Conservation (phyloP, 2,329 filamentous ascomycete species). For the Whalleya microplaca region DNA sequence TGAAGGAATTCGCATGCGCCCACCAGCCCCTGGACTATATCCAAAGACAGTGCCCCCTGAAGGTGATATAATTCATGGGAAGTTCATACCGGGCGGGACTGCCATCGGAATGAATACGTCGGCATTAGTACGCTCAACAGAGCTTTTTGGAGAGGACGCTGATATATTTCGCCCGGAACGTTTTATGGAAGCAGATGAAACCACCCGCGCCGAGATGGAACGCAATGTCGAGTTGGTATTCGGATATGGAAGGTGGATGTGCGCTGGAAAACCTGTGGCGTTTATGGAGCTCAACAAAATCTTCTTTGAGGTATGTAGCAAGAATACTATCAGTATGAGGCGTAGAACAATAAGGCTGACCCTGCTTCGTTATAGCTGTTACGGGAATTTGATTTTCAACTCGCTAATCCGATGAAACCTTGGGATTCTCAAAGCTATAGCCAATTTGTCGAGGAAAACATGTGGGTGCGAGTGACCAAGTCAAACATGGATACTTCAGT, state of each 20-base stretch:
- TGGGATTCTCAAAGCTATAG: slow-evolving; percentile 30
- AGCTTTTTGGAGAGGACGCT: slow-evolving; percentile 42
- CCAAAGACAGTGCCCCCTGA: slow-evolving; percentile 32
- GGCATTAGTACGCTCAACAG: slow-evolving; percentile 38
- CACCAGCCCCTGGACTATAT: slow-evolving; percentile 37
- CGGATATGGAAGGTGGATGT: slow-evolving; percentile 44
- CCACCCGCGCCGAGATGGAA: slow-evolving; percentile 38
- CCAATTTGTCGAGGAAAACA: slow-evolving; percentile 35
- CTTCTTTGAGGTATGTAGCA: slow-evolving; percentile 43
- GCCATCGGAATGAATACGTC: slow-evolving; percentile 42
- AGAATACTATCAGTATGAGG: neutral
- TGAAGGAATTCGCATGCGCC: slow-evolving; percentile 43
- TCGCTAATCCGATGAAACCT: slow-evolving; percentile 30
- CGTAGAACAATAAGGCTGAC: neutral
- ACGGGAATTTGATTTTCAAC: slow-evolving; percentile 37
- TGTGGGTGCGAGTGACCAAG: slow-evolving; percentile 35
- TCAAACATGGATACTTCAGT: neutral
- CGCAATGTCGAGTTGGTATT: slow-evolving; percentile 44
- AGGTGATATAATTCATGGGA: slow-evolving; percentile 34
- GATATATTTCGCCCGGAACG: slow-evolving; percentile 48
- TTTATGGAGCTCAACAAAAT: slow-evolving; percentile 48
- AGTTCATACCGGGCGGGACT: slow-evolving; percentile 43
- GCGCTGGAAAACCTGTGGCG: slow-evolving; percentile 47
- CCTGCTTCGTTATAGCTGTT: slow-evolving; percentile 18
- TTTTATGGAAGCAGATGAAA: slow-evolving; percentile 43